Conservation (phyloP, 495 filamentous ascomycete genomes). For the Penicillium robsamsonii region DNA sequence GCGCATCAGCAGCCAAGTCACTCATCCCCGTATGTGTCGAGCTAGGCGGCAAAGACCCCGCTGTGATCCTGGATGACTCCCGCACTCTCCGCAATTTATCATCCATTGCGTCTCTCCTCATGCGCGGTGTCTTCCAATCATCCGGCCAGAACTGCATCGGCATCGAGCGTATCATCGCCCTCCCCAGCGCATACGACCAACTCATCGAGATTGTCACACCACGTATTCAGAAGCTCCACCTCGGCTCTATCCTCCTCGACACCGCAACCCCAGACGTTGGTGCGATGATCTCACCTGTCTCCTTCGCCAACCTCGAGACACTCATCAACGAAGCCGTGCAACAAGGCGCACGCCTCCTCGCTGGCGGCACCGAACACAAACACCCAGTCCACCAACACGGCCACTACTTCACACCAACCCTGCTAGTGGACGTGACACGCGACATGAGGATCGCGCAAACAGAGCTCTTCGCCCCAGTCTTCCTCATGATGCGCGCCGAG, state of each 20-base stretch:
- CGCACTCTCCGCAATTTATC: constrained; percentile 56
- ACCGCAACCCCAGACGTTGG: constrained; percentile 66
- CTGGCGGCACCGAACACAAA: constrained; percentile 67
- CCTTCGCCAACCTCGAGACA: constrained; percentile 65
- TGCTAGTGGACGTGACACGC: constrained; percentile 78
- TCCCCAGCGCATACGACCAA: constrained; percentile 66
- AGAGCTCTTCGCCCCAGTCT: constrained; percentile 91
- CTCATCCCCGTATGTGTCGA: constrained; percentile 85
- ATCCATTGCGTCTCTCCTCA: constrained; percentile 72
- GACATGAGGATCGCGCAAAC: constrained; percentile 82
- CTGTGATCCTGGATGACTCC: constrained; percentile 83
- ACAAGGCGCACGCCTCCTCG: constrained; percentile 75
- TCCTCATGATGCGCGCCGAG: constrained; percentile 72
- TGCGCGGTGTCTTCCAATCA: constrained; percentile 92
- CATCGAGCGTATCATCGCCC: constrained; percentile 86
- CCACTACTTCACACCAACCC: constrained; percentile 88
- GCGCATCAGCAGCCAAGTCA: constrained; percentile 75
- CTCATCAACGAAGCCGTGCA: constrained; percentile 74
- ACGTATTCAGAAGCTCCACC: constrained; percentile 67
- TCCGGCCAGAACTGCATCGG: constrained; percentile 99
- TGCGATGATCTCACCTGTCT: constrained; percentile 77
- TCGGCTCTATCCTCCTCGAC: constrained; percentile 63
- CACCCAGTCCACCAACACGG: constrained; percentile 72
- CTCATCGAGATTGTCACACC: constrained; percentile 69
- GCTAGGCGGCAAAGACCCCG: constrained; percentile 92